Evolutionary conservation across 2,329 filamentous ascomycete genomes (phyloP), one percentile per base, ranked within the genome.

Genomic region (Epichloe sp.): DNA sequence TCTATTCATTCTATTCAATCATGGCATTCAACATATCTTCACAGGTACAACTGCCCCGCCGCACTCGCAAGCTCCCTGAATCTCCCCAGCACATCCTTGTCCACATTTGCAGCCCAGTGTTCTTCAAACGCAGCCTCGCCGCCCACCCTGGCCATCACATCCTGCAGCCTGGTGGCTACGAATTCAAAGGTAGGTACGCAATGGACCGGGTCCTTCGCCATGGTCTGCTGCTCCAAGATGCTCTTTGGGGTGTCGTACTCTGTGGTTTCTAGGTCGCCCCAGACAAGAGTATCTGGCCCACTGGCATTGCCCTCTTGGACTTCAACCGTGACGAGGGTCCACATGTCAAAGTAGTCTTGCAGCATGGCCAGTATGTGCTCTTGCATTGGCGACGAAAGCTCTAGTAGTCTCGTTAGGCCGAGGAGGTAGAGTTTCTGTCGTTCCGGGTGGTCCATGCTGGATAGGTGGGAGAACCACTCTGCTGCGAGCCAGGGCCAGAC

Each of bases 321-420:
- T 59, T 88, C 83, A 1, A 69, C 68, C 34, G 90, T 70, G 1
- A 87, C 76, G 55, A 77, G 79, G 2, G 83, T 86, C 87, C 87
- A 93, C 68, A 89, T 76, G 1, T 75, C 74, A 59, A 93, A 80
- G 59, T 86, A 81, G 59, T 83, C 83, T 63, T 93, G 87, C 51
- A 93, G 70, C 38, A 74, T 76, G 2, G 65, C 61, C 4, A 88
- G 67, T 2, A 80, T 73, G 50, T 85, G 75, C 0, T 77, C 72
- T 54, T 77, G 76, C 61, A 78, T 68, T 0, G 75, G 74, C 26
- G 77, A 74, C 0, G 75, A 73, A 1, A 84, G 73, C 62, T 88
- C 83, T 12, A 88, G 68, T 1, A 93, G 69, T 3, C 84, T 78
- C 1, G 86, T 89, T 14, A 91, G 72, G 0, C 80, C 85, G 4